A percentile compares a stretch with the other conserved stretches of the same genome.
Conservation (phyloP, 352 stramenopile species). For the Phytopythium kandeliae region DNA sequence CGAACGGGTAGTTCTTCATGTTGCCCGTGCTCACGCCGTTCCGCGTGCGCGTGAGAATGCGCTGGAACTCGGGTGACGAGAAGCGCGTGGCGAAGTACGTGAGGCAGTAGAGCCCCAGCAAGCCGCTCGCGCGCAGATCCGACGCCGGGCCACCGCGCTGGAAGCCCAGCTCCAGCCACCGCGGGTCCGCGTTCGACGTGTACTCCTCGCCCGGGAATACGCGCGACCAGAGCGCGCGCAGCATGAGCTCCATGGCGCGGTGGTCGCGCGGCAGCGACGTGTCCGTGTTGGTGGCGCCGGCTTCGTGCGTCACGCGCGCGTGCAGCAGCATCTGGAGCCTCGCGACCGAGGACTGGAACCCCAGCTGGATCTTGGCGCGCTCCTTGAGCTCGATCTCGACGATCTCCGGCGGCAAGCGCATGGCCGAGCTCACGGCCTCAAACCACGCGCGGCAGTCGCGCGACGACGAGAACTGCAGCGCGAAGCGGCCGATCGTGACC, state of each 20-base stretch:
- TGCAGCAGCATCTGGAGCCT: conserved; percentile 72
- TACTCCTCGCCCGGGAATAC: conserved; percentile 57
- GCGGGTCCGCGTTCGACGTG: conserved; percentile 64
- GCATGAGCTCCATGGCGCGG: conserved; percentile 75
- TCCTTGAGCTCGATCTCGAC: conserved; percentile 77
- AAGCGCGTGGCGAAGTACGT: conserved; percentile 75
- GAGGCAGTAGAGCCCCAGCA: conserved; percentile 82
- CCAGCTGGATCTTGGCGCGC: conserved; percentile 60
- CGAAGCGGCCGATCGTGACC: conserved; percentile 55
- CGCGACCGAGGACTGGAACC: conserved; percentile 59
- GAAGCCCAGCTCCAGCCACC: conserved; percentile 82
- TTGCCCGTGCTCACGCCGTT: conserved; percentile 83
- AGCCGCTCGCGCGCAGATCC: conserved; percentile 71
- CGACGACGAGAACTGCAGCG: conserved; percentile 43
- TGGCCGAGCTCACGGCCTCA: conserved; percentile 57
- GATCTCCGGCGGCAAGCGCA: conserved; percentile 54
- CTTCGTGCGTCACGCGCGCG: conserved; percentile 71
- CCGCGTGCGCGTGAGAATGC: conserved; percentile 66
- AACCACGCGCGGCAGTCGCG: conserved; percentile 66
- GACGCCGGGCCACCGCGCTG: conserved; percentile 76
- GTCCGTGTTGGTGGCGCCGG: conserved; percentile 6
- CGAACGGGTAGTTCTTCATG: conserved; percentile 88
- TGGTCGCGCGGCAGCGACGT: conserved; percentile 65
- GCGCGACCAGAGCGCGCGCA: conserved; percentile 59
- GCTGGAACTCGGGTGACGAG: conserved; percentile 52